Evolutionary conservation across 2,329 filamentous ascomycete genomes (phyloP).

Genomic region (Aureobasidium sp.): DNA sequence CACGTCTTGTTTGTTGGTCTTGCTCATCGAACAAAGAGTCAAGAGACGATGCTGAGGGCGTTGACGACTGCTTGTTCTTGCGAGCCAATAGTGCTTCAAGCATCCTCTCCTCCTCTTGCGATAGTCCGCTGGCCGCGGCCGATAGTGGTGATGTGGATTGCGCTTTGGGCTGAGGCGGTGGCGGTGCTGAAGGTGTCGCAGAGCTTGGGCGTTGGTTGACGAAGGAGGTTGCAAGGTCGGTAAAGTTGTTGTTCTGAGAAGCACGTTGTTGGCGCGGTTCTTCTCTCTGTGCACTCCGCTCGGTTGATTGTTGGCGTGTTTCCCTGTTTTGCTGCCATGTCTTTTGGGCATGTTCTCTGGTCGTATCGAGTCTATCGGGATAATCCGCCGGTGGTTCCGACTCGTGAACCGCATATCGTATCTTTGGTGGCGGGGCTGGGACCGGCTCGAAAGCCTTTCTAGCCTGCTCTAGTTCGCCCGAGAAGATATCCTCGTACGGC

Average conservation of each 20-base stretch:
- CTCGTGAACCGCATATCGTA: background rate
- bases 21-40: background rate
- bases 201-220: background rate
- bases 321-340: background rate
- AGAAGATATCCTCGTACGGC: background rate
- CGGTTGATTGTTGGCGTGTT: background rate
- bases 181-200: background rate
- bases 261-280: background rate
- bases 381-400: background rate
- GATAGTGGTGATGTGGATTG: background rate
- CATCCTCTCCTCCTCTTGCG: conserved; percentile 8
- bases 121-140: background rate
- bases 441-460: background rate
- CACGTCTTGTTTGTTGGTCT: background rate
- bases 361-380: background rate
- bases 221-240: background rate
- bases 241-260: background rate
- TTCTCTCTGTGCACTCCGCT: background rate
- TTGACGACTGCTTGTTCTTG: background rate
- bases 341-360: background rate
- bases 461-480: background rate
- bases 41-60: background rate
- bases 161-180: background rate
- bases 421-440: background rate
- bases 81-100: conserved; percentile 4